These are phyloP conservation scores for Trichophyton mentagrophytes DNA, from an alignment of 2,329 filamentous ascomycete species.

Conservation along the genomic window DNA sequence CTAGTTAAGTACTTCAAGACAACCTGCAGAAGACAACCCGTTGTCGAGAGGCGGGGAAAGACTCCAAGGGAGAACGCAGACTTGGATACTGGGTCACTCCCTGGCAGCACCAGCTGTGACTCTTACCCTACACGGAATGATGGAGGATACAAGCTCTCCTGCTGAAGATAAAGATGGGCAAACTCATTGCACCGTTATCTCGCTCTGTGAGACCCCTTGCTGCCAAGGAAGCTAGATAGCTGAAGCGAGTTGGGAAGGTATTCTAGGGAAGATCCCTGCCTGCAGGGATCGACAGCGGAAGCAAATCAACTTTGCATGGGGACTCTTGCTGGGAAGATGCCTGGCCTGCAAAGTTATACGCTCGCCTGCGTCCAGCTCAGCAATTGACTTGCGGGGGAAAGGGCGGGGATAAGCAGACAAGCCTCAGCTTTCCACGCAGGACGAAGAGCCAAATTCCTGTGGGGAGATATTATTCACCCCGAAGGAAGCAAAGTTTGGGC, in stretches of 20 bases:
- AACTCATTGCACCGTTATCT: neutral
- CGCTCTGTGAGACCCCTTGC: neutral
- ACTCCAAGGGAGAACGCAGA: neutral
- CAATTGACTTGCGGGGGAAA: slow-evolving; percentile 2
- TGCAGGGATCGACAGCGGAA: neutral
- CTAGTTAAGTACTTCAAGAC: neutral
- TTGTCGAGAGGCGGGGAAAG: too few species aligned
- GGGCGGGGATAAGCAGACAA: neutral
- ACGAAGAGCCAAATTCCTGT: neutral
- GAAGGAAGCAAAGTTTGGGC: neutral
- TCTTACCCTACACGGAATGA: neutral
- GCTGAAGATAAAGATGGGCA: neutral
- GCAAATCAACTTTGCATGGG: neutral
- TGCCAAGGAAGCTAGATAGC: neutral
- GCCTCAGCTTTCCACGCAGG: neutral
- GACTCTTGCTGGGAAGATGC: neutral
- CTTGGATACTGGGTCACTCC: neutral
- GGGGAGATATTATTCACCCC: neutral
- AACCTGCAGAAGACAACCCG: neutral
- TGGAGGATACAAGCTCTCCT: neutral
- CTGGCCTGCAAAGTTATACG: neutral
- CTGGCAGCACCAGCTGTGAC: neutral
- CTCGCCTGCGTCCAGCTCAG: neutral
- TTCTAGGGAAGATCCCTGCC: neutral
- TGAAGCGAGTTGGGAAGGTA: neutral